These are phyloP conservation scores for Hypoxylon sp. DNA, from an alignment of 2,329 filamentous ascomycete species.

Conservation along the genomic window DNA sequence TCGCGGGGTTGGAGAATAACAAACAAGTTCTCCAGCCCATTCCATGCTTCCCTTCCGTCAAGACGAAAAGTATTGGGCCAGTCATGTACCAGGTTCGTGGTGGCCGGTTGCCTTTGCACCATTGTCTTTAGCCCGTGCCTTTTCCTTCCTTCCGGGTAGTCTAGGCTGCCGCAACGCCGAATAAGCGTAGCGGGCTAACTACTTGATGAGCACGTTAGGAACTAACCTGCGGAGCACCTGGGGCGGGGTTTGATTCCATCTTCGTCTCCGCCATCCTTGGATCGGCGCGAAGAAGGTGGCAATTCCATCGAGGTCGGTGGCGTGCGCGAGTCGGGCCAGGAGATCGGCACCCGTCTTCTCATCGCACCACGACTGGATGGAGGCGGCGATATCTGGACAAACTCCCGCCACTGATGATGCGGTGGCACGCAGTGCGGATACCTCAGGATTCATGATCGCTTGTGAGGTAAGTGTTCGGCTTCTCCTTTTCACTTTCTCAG, in stretches of 20 bases:
- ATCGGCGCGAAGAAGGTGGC: neutral
- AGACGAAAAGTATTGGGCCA: constrained; percentile 4
- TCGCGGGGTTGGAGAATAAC: constrained; percentile 4
- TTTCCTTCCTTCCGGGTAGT: constrained; percentile 10
- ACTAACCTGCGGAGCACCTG: neutral
- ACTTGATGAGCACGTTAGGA: neutral
- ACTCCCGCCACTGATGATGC: neutral
- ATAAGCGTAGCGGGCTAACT: neutral
- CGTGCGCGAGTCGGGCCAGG: no score
- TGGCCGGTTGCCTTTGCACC: neutral
- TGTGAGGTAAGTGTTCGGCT: no score
- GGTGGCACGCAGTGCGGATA: neutral
- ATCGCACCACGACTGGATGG: neutral
- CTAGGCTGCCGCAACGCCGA: neutral
- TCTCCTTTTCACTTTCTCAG: no score
- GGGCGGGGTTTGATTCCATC: neutral
- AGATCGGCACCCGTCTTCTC: neutral
- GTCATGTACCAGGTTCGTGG: constrained; percentile 6
- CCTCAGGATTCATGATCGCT: neutral
- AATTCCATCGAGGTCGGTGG: no score
- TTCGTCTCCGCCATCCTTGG: neutral
- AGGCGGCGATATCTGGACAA: neutral
- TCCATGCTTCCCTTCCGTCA: constrained; percentile 7
- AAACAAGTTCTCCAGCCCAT: constrained; percentile 8
- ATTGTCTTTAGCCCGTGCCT: neutral